Percentiles rank a stretch among this genome's conserved stretches.
These are phyloP conservation scores for Paecilomyces formosus DNA, from an alignment of 2,329 filamentous ascomycete genomes.

Conservation along the genomic window DNA sequence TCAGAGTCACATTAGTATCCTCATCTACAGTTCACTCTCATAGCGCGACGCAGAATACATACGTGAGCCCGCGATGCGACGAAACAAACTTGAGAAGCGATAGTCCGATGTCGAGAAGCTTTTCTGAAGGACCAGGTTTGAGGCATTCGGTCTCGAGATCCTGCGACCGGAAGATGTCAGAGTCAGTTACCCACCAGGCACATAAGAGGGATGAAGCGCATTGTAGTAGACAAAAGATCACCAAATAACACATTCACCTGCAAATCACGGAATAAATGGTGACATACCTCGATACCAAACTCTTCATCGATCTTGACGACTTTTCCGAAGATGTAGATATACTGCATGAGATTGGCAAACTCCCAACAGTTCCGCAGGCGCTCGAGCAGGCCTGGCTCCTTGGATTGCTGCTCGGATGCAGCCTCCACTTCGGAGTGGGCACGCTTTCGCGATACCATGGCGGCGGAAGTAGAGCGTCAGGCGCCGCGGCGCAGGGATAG, in stretches of 20 bases:
- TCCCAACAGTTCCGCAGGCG: conserved; percentile 88
- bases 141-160: conserved; percentile 84
- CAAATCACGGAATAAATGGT: conserved; percentile 7
- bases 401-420: conserved; percentile 33
- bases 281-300: conserved; percentile 77
- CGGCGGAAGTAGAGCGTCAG: conserved; percentile 24
- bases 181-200: not conserved
- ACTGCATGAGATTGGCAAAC: conserved; percentile 89
- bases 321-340: conserved; percentile 83
- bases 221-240: not conserved
- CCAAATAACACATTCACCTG: conserved; percentile 1
- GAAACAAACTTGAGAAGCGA: conserved; percentile 87
- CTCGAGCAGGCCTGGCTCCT: conserved; percentile 46
- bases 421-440: conserved; percentile 49
- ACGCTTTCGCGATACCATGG: conserved; percentile 51
- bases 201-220: not conserved
- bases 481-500: conserved; percentile 14
- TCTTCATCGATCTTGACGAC: conserved; percentile 83
- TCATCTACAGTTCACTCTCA: not conserved
- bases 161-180: conserved; percentile 41
- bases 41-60: conserved; percentile 32
- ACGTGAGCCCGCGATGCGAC: conserved; percentile 88
- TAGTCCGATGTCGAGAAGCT: conserved; percentile 74
- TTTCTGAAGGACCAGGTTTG: conserved; percentile 62
- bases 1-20: conserved; percentile 6